Evolutionary conservation across 78 protist genomes (phyloP).

Genomic region (Tieghemostelium lacteum): DNA sequence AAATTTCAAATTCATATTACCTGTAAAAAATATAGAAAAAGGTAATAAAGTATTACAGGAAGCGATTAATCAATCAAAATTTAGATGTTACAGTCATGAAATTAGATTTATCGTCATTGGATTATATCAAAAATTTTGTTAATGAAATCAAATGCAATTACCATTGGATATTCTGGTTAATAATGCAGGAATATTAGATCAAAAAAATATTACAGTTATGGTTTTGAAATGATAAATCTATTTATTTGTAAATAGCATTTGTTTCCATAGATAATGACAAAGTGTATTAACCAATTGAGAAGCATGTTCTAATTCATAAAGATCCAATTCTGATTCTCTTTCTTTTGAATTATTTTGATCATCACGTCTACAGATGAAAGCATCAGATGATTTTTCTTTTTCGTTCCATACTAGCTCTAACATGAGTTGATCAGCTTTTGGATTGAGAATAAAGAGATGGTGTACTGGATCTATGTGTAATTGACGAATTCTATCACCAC

Average conservation of each 20-base stretch:
- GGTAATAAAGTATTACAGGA: too few species aligned
- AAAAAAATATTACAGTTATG: too few species aligned
- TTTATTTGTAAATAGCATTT: constrained; percentile 5
- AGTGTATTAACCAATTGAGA: constrained; percentile 62
- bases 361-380: constrained; percentile 63
- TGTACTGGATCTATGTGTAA: constrained; percentile 52
- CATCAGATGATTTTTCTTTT: constrained; percentile 59
- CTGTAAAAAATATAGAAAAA: too few species aligned
- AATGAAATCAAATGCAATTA: too few species aligned
- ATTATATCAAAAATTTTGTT: too few species aligned
- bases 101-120: too few species aligned
- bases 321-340: constrained; percentile 51
- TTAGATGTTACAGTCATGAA: too few species aligned
- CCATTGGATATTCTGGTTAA: too few species aligned
- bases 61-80: too few species aligned
- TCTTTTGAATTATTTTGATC: constrained; percentile 31
- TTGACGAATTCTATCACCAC: constrained; percentile 78
- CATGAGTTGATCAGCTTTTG: constrained; percentile 59
- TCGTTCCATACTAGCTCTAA: constrained; percentile 71
- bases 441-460: constrained; percentile 57
- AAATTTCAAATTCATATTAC: too few species aligned
- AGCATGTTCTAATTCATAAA: constrained; percentile 37
- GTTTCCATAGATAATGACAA: constrained; percentile 74
- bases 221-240: too few species aligned
- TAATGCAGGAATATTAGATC: too few species aligned